Base-by-base conservation (phyloP, 2,329 filamentous ascomycete genomes). In the Ilyonectria robusta region DNA sequence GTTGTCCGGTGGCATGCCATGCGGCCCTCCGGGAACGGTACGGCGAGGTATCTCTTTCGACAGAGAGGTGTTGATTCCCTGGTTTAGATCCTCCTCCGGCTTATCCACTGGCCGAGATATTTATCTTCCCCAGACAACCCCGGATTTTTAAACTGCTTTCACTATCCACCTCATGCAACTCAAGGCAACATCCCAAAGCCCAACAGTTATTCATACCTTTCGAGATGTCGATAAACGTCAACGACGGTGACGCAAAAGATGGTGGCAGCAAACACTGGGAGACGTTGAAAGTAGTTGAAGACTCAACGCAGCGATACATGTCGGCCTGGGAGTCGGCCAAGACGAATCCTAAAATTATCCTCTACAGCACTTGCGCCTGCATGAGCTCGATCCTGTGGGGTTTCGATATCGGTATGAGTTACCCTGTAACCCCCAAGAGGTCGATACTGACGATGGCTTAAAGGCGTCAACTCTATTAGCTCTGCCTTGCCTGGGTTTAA, bases 401-500 rank as follows among this genome's bases (percentile, higher is more conserved):
- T 8, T 42, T 42, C n/a, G 40, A 42, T 8, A 42, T 42, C 17
- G 40, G 40, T 42, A 42, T 8, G n/a, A n/a, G 6, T 8, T 17
- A 19, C n/a, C 19, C 40, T n/a, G 40, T 7, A 3, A n/a, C 5
- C 3, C 8, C 17, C 2, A 15, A 42, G 15, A n/a, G 8, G 8
- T 33, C 17, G n/a, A n/a, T 17, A 3, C 40, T 42, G 15, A 42
- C 17, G 31, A 9, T n/a, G 40, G 7, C 40, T 19, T n/a, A 17
- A n/a, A 59, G 57, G 57, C 6, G 57, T 59, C 5, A 51, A 46
- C 33, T 50, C 57, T 23, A 59, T 59, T 37, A 59, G 44, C 9
- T 40, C 57, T 4, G 46, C 57, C 9, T 40, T 59, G 15, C 57
- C 57, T 3, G 57, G 57, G 10, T 59, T 59, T 15, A 59, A 59